Percentiles rank a stretch among this genome's conserved stretches.
Conservation (phyloP, 2,329 filamentous ascomycete species). For the Colletotrichum liaoningense region DNA sequence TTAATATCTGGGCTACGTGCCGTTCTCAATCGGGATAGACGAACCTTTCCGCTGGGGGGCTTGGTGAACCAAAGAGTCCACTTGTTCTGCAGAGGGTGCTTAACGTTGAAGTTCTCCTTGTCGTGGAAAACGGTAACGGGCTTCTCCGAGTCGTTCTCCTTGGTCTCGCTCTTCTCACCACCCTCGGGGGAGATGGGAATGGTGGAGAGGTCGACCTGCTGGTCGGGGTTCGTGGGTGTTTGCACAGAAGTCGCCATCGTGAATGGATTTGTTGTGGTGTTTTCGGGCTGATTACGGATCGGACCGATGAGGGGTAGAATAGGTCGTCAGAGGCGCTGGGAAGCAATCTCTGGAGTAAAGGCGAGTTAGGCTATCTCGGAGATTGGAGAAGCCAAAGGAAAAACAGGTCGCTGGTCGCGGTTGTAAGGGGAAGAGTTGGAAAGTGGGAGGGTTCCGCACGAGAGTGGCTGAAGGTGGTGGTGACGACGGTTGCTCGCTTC, state of each 20-base stretch:
- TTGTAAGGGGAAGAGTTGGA: constrained; percentile 21
- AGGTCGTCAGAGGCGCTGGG: constrained; percentile 20
- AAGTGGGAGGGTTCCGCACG: constrained; percentile 35
- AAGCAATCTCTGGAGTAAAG: constrained; percentile 12
- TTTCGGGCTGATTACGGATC: constrained; percentile 11
- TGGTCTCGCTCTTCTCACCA: constrained; percentile 61
- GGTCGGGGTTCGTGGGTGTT: constrained; percentile 37
- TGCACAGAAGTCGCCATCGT: constrained; percentile 50
- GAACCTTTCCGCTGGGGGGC: constrained; percentile 92
- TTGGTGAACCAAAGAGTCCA: constrained; percentile 99
- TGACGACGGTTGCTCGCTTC: constrained; percentile 33
- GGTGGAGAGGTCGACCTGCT: constrained; percentile 75
- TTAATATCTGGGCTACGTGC: constrained; percentile 38
- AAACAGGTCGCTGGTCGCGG: constrained; percentile 16
- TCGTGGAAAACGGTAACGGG: constrained; percentile 97
- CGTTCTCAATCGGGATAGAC: constrained; percentile 38
- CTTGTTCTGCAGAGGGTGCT: constrained; percentile 96
- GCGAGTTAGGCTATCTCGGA: constrained; percentile 10
- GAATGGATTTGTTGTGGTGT: constrained; percentile 30
- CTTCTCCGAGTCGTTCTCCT: constrained; percentile 66
- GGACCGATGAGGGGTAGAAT: constrained; percentile 20
- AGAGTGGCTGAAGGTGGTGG: constrained; percentile 20
- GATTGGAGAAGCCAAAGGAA: background rate
- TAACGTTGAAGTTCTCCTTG: constrained; percentile 99
- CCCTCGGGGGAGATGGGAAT: constrained; percentile 76